Evolutionary conservation across 1,139 yeast species (phyloP).

Genomic region (Nakaseomyces kungkrabaensis): DNA sequence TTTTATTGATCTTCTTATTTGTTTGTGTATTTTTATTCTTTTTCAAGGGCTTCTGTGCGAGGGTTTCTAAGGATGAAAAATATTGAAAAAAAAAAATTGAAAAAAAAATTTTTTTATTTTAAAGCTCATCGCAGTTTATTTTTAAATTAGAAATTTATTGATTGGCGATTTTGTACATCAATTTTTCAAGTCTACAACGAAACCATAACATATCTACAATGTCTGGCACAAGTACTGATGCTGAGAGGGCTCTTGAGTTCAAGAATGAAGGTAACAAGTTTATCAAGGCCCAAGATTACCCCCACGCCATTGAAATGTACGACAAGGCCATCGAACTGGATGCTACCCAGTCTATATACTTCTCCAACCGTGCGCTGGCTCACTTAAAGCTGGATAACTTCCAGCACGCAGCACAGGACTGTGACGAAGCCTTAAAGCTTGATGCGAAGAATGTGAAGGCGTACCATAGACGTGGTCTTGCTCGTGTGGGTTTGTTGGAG

Average conservation of each 20-base stretch:
- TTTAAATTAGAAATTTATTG: not conserved
- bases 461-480: conserved; percentile 71
- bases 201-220: not conserved
- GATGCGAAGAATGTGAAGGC: conserved; percentile 69
- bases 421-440: conserved; percentile 57
- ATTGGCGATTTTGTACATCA: too few relatives aligned
- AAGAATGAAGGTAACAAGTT: conserved; percentile 71
- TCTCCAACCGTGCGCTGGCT: conserved; percentile 84
- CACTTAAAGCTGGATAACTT: conserved; percentile 77
- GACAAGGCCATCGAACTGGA: conserved; percentile 70
- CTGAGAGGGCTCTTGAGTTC: conserved; percentile 37
- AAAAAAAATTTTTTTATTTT: too few relatives aligned
- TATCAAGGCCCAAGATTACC: conserved; percentile 52
- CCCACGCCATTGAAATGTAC: conserved; percentile 60
- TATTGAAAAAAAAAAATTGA: too few relatives aligned
- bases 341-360: conserved; percentile 59
- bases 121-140: not conserved
- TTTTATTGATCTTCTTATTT: too few relatives aligned
- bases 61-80: too few relatives aligned
- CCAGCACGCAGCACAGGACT: conserved; percentile 74
- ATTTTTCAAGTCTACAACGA: too few relatives aligned
- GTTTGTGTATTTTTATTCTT: too few relatives aligned
- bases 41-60: too few relatives aligned
- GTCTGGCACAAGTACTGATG: conserved; percentile 2
- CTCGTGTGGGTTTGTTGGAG: conserved; percentile 65